phyloP scores from a whole-genome alignment of 208 protist genomes.

The Wallacemonas collosoma region DNA sequence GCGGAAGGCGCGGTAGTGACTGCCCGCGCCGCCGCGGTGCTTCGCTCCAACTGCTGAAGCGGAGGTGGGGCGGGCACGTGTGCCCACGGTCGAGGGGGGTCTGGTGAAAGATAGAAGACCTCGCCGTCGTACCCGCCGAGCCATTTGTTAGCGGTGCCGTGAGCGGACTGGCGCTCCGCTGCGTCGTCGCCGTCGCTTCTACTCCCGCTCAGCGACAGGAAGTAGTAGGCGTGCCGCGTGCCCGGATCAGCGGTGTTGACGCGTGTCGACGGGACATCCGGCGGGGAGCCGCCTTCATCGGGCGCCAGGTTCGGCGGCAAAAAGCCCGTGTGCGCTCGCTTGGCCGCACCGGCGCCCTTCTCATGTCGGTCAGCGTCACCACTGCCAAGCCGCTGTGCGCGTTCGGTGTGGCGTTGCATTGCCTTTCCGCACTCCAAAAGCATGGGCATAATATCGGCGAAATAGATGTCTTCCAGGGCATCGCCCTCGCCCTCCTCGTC shows the following conservation, averaged over 20 bases:
- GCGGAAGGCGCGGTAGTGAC: no score
- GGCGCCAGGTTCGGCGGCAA: background rate
- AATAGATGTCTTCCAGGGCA: background rate
- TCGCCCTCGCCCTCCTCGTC: background rate
- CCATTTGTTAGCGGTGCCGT: background rate
- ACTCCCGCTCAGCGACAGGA: background rate
- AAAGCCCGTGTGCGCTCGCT: background rate
- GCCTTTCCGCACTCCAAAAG: slow-evolving; percentile 12
- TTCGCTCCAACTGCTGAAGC: background rate
- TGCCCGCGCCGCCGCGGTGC: background rate
- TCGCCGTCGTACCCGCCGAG: background rate
- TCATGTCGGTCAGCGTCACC: background rate
- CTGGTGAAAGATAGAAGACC: background rate
- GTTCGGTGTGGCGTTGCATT: background rate
- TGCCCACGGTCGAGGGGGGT: background rate
- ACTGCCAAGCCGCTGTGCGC: background rate
- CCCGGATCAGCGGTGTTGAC: no score
- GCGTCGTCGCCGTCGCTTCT: background rate
- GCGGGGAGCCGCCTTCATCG: no score
- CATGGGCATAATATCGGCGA: slow-evolving; percentile 17
- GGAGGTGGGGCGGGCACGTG: slow-evolving; percentile 1
- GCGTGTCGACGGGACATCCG: no score
- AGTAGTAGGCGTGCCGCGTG: background rate
- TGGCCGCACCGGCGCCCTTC: no score
- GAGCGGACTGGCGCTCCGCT: background rate